Evolutionary conservation across 2,329 filamentous ascomycete genomes (phyloP).

Genomic region (Clonostachys byssicola): DNA sequence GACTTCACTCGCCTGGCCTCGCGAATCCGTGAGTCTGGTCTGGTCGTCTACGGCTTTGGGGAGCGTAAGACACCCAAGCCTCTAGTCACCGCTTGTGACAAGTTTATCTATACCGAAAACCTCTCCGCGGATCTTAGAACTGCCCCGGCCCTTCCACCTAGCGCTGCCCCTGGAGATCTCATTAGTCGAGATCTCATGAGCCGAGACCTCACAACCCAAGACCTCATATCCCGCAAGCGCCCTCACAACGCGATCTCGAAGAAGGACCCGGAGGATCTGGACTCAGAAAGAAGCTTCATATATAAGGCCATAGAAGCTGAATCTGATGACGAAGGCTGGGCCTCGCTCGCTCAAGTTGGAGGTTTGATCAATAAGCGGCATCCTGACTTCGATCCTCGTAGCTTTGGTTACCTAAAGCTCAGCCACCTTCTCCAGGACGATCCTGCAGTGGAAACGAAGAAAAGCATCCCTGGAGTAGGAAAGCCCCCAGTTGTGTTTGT

Average conservation of each 20-base stretch:
- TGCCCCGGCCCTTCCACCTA: no score
- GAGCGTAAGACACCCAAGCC: constrained; percentile 21
- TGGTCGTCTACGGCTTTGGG: constrained; percentile 20
- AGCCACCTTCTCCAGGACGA: constrained; percentile 5
- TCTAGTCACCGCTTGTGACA: constrained; percentile 23
- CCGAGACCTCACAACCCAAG: no score
- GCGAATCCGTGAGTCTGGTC: constrained; percentile 22
- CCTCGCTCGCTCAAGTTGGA: constrained; percentile 17
- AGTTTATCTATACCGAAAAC: constrained; percentile 21
- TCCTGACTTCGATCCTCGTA: constrained; percentile 21
- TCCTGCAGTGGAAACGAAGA: no score
- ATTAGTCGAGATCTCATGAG: no score
- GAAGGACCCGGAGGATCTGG: not conserved
- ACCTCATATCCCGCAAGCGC: no score
- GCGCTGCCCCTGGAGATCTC: no score
- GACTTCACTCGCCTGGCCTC: constrained; percentile 27
- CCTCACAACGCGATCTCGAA: no score
- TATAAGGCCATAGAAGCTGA: constrained; percentile 8
- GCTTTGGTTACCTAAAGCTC: constrained; percentile 16
- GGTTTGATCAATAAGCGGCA: constrained; percentile 13
- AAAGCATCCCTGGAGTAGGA: no score
- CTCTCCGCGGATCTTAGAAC: constrained; percentile 1
- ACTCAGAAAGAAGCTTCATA: constrained; percentile 2
- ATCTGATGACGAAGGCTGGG: constrained; percentile 18
- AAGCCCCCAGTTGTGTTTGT: no score